Percentiles rank a stretch among this genome's conserved stretches.
Evolutionary conservation across 139 green algal genomes (phyloP).

Genomic region (Chlamydomonas incerta): DNA sequence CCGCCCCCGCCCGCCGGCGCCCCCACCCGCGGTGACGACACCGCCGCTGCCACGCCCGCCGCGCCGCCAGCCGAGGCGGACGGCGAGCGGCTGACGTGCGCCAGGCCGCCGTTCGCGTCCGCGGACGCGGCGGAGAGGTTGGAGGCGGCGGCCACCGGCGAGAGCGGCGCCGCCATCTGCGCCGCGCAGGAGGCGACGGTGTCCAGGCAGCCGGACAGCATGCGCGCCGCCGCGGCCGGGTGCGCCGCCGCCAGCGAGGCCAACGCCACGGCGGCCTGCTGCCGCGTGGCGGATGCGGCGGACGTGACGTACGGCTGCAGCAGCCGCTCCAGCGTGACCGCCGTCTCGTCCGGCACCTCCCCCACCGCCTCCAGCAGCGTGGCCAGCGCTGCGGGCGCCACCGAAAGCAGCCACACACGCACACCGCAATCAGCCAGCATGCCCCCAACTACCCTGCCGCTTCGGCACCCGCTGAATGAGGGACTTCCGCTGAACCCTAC

Average conservation of each 20-base stretch:
- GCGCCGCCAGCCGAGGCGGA: background rate
- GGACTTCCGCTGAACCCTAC: too few relatives aligned
- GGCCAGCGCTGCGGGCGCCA: slow-evolving; percentile 48
- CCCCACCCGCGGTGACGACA: background rate
- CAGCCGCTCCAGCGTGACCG: slow-evolving; percentile 61
- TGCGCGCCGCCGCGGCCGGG: slow-evolving; percentile 58
- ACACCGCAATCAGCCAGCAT: too few relatives aligned
- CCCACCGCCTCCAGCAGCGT: slow-evolving; percentile 84
- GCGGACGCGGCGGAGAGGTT: too few relatives aligned
- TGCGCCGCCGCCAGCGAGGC: slow-evolving; percentile 75
- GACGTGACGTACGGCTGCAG: slow-evolving; percentile 61
- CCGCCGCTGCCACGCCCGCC: background rate
- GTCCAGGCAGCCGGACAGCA: slow-evolving; percentile 55
- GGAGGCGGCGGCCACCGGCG: background rate
- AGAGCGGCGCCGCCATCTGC: slow-evolving; percentile 16
- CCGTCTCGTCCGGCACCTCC: slow-evolving; percentile 68
- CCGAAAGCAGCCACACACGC: too few relatives aligned
- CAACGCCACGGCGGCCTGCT: slow-evolving; percentile 74
- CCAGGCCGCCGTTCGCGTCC: background rate
- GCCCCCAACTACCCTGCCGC: too few relatives aligned
- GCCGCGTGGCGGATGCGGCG: slow-evolving; percentile 31
- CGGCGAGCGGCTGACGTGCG: too few relatives aligned
- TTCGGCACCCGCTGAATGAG: too few relatives aligned
- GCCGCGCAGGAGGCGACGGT: slow-evolving; percentile 2
- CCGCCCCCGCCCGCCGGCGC: background rate